Base-by-base conservation (phyloP, 148 eudicot genomes). In the Camellia lanceoleosa region DNA sequence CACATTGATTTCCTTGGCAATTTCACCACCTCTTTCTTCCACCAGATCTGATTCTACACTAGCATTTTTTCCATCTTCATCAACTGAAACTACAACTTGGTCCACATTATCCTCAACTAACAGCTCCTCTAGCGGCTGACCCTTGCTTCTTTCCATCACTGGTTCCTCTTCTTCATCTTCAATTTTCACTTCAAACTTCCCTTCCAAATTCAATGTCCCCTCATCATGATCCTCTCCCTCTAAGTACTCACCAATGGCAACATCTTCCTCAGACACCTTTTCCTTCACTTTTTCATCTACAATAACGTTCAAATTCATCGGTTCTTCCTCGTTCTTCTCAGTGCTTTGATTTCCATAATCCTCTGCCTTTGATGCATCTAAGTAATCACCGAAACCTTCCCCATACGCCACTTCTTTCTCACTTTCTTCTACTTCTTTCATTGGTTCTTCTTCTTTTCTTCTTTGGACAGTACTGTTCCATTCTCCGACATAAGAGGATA, bases 181-280 rank as follows among this genome's bases (percentile, higher is more conserved):
- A 77, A 64, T 77, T 70, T 63, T 63, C 75, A 63, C 86, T 20
- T 79, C 84, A 14, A 62, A 60, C 38, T 30, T 30, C 60, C 70
- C 84, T 80, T 87, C 81, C 75, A 80, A 14, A 71, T 87, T 80
- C 75, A 80, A 14, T 71, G 86, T 72, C 77, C 47, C 81, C 58
- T 59, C 69, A 74, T 30, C 38, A 1, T 30, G 38, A 30, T 83
- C 81, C 19, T 87, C 83, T 18, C 70, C 30, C 44, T 83, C 82
- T 54, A 79, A n/a, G 73, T 65, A 61, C 68, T 85, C 85, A 13
- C 78, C 81, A 43, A 30, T 30, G 38, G 38, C 38, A 30, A 23
- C 80, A 80, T 88, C 87, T 70, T 84, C 90, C 81, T 79, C 86
- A 13, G 81, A 84, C 54, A 72, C 86, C 75, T 83, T 76, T 23